Evolutionary conservation across 2,329 filamentous ascomycete species (phyloP), one percentile per base, ranked within the genome.

Genomic region (Beauveria scarabaeidicola): DNA sequence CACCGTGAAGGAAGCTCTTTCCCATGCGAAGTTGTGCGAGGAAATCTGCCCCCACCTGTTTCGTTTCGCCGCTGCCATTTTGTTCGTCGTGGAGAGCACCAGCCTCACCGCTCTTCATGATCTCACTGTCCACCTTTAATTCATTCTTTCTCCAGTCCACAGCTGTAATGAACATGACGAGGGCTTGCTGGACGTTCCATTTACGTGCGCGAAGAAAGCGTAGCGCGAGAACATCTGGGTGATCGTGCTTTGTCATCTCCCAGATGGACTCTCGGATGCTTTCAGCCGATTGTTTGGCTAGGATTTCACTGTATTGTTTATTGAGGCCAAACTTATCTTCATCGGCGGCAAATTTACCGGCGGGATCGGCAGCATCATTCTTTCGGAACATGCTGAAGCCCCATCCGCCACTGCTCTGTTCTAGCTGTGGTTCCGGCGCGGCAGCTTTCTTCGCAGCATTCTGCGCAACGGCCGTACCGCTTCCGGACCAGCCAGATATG

Each of bases 301-400:
- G 74, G 0, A 91, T 90, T 44, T 93, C 85, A 66, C 90, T 84
- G 74, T 91, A 97, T 53, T 91, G 86, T 74, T 93, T 94, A 41
- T 83, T 89, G 73, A 94, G 89, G 51, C 91, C 92, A 71, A 95
- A 93, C 76, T 97, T 99, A 76, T 99, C 94, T 60, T 97, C 89
- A 3, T 78, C 76, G 13, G 85, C 81, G 25, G 76, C 72, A 58
- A 70, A 75, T 63, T 74, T 78, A 48, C 74, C 65, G 3, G 73
- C 70, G 3, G 72, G 66, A 15, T 70, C 66, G 8, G 69, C 63
- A n/a, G 70, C 64, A 66, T 86, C 85, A 67, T 81, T 83, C 64
- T 82, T 80, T 64, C 83, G 81, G 69, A 94, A 93, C 19, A 93
- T 74, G 56, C 56, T 79, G 62, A 90, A 79, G 50, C 86, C 82